These are phyloP conservation scores for Ogataea zsoltii DNA, from an alignment of 805 yeast species.

Conservation along the genomic window DNA sequence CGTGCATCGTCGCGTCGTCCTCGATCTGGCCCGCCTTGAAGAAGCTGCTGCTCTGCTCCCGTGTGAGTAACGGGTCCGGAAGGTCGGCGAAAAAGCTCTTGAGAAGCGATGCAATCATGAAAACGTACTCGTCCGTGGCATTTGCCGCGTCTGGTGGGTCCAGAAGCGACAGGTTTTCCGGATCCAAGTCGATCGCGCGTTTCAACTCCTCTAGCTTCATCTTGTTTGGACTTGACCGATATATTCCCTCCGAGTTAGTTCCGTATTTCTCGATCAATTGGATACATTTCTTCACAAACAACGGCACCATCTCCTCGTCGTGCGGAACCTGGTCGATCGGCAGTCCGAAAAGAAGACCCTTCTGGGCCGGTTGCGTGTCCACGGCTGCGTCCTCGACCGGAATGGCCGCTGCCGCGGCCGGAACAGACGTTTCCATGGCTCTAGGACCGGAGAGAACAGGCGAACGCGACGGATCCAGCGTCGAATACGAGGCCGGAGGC, in stretches of 20 bases:
- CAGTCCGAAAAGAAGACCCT: conserved; percentile 68
- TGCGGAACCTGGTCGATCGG: conserved; percentile 78
- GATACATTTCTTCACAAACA: conserved; percentile 85
- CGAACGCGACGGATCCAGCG: conserved; percentile 29
- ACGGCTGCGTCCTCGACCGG: background rate
- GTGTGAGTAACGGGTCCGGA: conserved; percentile 84
- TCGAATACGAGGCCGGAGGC: conserved; percentile 18
- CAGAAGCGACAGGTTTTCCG: conserved; percentile 54
- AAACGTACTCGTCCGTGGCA: conserved; percentile 77
- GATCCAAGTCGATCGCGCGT: conserved; percentile 72
- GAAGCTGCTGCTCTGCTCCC: conserved; percentile 59
- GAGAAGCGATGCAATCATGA: conserved; percentile 81
- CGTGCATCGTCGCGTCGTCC: conserved; percentile 55
- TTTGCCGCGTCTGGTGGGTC: conserved; percentile 56
- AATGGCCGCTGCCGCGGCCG: background rate
- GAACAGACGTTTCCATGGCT: conserved; percentile 8
- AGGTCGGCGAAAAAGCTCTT: conserved; percentile 81
- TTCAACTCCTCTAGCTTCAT: conserved; percentile 71
- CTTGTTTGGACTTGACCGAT: conserved; percentile 80
- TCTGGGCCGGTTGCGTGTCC: conserved; percentile 3
- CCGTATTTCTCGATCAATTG: conserved; percentile 86
- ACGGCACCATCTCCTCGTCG: conserved; percentile 91
- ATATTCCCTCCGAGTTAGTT: conserved; percentile 82
- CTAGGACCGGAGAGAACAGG: conserved; percentile 21
- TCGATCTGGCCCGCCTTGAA: conserved; percentile 69